Conservation (phyloP, 2,329 filamentous ascomycete genomes). For the Xylaria sp. region DNA sequence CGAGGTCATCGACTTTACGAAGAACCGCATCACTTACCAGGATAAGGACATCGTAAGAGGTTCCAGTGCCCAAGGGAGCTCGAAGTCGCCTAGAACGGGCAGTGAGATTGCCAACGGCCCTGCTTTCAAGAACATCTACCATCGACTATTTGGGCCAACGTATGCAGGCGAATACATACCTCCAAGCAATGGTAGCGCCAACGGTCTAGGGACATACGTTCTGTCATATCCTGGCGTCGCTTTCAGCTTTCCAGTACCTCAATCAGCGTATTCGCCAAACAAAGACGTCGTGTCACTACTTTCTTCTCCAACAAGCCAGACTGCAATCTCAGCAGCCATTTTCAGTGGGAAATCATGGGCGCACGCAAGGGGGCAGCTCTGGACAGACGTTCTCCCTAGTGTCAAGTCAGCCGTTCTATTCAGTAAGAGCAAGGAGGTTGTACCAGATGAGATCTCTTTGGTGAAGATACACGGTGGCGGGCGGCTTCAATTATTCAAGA, state of each 20-base stretch:
- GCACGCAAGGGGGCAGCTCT: slow-evolving; percentile 79
- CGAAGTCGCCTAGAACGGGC: slow-evolving; percentile 44
- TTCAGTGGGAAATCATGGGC: slow-evolving; percentile 93
- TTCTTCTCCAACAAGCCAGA: slow-evolving; percentile 78
- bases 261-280: slow-evolving; percentile 76
- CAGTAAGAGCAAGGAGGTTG: slow-evolving; percentile 77
- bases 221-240: slow-evolving; percentile 94
- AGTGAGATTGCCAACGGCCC: slow-evolving; percentile 65
- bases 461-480: slow-evolving; percentile 82
- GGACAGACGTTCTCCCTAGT: slow-evolving; percentile 77
- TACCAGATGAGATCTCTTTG: slow-evolving; percentile 89
- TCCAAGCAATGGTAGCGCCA: slow-evolving; percentile 60
- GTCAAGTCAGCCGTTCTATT: slow-evolving; percentile 76
- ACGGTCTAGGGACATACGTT: slow-evolving; percentile 78
- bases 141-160: slow-evolving; percentile 90
- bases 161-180: slow-evolving; percentile 93
- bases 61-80: slow-evolving; percentile 50
- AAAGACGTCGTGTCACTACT: slow-evolving; percentile 89
- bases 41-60: slow-evolving; percentile 75
- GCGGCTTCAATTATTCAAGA: slow-evolving; percentile 78
- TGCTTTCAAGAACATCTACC: slow-evolving; percentile 89
- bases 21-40: slow-evolving; percentile 79
- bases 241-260: slow-evolving; percentile 85
- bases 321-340: slow-evolving; percentile 87
- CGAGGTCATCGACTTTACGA: slow-evolving; percentile 90